A percentile compares a stretch with the other conserved stretches of the same genome.
Conservation (phyloP, 1,284 basidiomycete species). For the Sanguinoderma infundibulare region DNA sequence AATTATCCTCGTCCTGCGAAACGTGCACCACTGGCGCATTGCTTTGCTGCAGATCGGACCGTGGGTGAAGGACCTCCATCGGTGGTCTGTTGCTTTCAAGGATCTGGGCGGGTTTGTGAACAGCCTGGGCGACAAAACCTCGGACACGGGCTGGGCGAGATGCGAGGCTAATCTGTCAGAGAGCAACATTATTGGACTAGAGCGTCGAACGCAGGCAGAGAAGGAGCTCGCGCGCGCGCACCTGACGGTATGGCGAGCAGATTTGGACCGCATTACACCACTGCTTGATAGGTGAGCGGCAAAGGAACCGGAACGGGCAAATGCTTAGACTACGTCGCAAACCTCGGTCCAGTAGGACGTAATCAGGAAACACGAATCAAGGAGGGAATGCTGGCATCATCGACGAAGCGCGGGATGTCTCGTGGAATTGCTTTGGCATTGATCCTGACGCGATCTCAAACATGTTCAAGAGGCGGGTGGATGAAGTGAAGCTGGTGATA, state of each 20-base stretch:
- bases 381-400: conserved; percentile 30
- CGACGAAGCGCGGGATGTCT: conserved; percentile 28
- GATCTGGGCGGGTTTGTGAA: too few relatives aligned
- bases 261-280: conserved; percentile 24
- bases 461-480: conserved; percentile 24
- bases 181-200: conserved; percentile 31
- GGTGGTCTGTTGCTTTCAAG: too few relatives aligned
- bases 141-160: conserved; percentile 24
- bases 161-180: conserved; percentile 15
- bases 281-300: conserved; percentile 25
- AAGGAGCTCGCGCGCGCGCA: conserved; percentile 20
- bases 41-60: too few relatives aligned
- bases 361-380: conserved; percentile 33
- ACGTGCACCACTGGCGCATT: too few relatives aligned
- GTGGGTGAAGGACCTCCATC: too few relatives aligned
- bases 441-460: conserved; percentile 25
- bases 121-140: too few relatives aligned
- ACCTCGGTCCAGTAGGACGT: conserved; percentile 25
- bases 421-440: conserved; percentile 27
- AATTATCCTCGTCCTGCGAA: too few relatives aligned
- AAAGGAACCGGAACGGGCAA: conserved; percentile 24
- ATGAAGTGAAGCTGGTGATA: conserved; percentile 26
- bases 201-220: conserved; percentile 25
- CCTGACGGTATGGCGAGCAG: conserved; percentile 22
- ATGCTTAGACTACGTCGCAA: conserved; percentile 19